These are phyloP conservation scores for Helicocarpus griseus DNA, from an alignment of 2,329 filamentous ascomycete species.

Conservation along the genomic window DNA sequence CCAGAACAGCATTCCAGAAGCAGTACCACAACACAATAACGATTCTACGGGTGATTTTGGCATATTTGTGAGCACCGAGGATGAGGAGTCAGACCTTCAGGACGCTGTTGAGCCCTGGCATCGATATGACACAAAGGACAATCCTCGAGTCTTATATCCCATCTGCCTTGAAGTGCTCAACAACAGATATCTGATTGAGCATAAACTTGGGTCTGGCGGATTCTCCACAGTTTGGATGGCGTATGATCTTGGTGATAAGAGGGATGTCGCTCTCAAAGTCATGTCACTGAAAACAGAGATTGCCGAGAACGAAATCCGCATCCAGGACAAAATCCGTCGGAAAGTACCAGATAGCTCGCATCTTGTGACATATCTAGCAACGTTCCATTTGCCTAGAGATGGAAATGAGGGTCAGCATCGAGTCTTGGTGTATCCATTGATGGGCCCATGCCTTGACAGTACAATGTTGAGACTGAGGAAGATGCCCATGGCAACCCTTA, in stretches of 20 bases:
- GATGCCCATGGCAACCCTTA: slow-evolving; percentile 16
- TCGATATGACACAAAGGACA: slow-evolving; percentile 6
- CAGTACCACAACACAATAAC: slow-evolving; percentile 3
- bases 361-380: slow-evolving; percentile 7
- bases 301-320: slow-evolving; percentile 7
- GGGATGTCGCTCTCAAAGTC: slow-evolving; percentile 10
- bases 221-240: slow-evolving; percentile 13
- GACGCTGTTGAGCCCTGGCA: slow-evolving; percentile 4
- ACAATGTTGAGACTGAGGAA: slow-evolving; percentile 5
- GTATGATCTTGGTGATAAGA: slow-evolving; percentile 8
- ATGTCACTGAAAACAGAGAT: not conserved
- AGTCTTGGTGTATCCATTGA: slow-evolving; percentile 17
- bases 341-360: slow-evolving; percentile 10
- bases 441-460: slow-evolving; percentile 14
- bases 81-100: slow-evolving; percentile 9
- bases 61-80: slow-evolving; percentile 4
- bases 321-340: slow-evolving; percentile 8
- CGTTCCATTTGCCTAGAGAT: slow-evolving; percentile 7
- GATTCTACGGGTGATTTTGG: slow-evolving; percentile 7
- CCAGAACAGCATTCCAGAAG: too few relatives aligned
- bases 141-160: slow-evolving; percentile 8
- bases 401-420: slow-evolving; percentile 5
- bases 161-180: slow-evolving; percentile 10
- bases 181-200: slow-evolving; percentile 9
- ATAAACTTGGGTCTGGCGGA: slow-evolving; percentile 11